phyloP scores from a whole-genome alignment of 139 green algal species.

The Nannochloris sp. region DNA sequence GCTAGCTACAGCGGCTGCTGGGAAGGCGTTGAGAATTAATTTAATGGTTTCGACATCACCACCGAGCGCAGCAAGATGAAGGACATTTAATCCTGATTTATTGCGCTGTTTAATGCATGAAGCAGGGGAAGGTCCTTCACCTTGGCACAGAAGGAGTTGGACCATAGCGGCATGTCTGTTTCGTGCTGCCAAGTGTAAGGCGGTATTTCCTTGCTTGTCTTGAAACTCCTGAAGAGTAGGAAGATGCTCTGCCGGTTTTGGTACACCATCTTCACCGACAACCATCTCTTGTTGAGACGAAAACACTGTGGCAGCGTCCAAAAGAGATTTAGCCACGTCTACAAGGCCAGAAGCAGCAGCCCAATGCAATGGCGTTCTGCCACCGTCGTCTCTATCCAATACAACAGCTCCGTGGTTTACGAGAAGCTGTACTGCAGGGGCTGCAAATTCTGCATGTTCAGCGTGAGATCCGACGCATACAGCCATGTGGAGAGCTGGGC shows the following conservation, averaged over 20 bases:
- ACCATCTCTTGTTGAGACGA: conserved; percentile 1
- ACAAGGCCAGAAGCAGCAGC: conserved; percentile 45
- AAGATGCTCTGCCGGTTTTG: neutral
- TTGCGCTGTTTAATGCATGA: conserved; percentile 25
- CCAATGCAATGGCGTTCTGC: conserved; percentile 71
- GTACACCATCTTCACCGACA: neutral
- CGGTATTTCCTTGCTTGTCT: conserved; percentile 63
- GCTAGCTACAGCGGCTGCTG: neutral
- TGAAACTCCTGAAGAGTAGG: conserved; percentile 21
- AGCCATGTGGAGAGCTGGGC: conserved; percentile 56
- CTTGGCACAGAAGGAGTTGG: conserved; percentile 6
- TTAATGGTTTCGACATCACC: conserved; percentile 24
- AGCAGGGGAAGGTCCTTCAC: neutral
- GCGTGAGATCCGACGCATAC: conserved; percentile 30
- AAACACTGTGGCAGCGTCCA: conserved; percentile 8
- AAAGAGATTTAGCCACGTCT: conserved; percentile 19
- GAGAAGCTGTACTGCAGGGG: conserved; percentile 30
- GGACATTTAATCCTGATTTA: conserved; percentile 37
- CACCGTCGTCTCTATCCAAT: conserved; percentile 62
- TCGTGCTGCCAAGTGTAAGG: conserved; percentile 58
- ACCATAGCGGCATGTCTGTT: conserved; percentile 17
- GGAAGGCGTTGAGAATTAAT: conserved; percentile 1
- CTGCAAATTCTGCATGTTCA: conserved; percentile 8
- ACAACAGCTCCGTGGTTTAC: conserved; percentile 37
- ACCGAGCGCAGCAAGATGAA: conserved; percentile 50